Evolutionary conservation across 139 green algal species (phyloP), one percentile per base, ranked within the genome.

Genomic region (Volvox africanus): DNA sequence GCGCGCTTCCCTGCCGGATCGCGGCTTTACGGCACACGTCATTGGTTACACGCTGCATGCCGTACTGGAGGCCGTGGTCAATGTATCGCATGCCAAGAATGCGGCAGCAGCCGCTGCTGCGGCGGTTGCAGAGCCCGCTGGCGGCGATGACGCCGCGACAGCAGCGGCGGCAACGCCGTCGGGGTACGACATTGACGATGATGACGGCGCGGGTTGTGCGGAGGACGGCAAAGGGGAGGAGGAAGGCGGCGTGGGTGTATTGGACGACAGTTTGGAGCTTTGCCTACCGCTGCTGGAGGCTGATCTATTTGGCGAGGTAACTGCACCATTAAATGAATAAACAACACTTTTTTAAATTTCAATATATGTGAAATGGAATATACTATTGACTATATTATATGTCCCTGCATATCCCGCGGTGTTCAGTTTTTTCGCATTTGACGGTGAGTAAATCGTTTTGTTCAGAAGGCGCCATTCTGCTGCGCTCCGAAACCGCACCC

Each of bases 21-120:
- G 88, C 37, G 97, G 97, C n/a, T 98, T 96, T 93, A 97, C 96
- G 9, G 95, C 96, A 9, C 97, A 99, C 78, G 96, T 99, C 26
- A 94, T 98, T 26, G 97, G 97, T 33, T 99, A 97, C 96, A 99
- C 97, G 2, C 76, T 97, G 85, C 95, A 99, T 84, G 94, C 96
- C 20, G 90, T 98, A 75, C 92, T 99, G 24, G 93, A 97, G 80
- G 96, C 89, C 1, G 71, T 94, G 65, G 86, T 94, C 12, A 62
- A 77, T 20, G 73, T 84, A 33, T 55, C 37, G 69, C 85, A 71
- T 68, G 69, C 36, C 16, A 13, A 73, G 68, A 73, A 36, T 24
- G 86, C 87, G 17, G 76, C 81, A 1, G 92, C 87, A 14, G 85
- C 92, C 0, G 89, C 92, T 12, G 82, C 67, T 24, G 91, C 86